These are phyloP conservation scores for Mycena filopes DNA, from an alignment of 768 basidiomycete species.

Conservation along the genomic window DNA sequence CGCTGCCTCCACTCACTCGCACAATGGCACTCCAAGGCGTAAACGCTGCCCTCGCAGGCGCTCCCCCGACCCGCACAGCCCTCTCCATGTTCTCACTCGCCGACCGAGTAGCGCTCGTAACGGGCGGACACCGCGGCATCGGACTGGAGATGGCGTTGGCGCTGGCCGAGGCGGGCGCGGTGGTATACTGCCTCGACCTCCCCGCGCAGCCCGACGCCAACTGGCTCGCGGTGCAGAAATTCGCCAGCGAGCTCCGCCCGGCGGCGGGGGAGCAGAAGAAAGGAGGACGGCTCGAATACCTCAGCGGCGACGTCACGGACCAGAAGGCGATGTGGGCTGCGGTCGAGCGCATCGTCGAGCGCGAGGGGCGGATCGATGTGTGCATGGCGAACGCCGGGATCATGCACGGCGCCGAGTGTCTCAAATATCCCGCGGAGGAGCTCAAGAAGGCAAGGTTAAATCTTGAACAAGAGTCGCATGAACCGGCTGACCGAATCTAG, in stretches of 20 bases:
- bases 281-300: conserved; percentile 61
- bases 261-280: conserved; percentile 8
- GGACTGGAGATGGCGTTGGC: conserved; percentile 88
- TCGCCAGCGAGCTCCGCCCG: conserved; percentile 55
- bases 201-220: conserved; percentile 57
- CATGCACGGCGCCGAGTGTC: conserved; percentile 68
- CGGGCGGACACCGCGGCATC: conserved; percentile 74
- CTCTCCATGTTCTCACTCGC: conserved; percentile 68
- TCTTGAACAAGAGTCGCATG: background rate
- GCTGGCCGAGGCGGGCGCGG: conserved; percentile 69
- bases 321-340: conserved; percentile 68
- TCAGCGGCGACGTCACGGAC: conserved; percentile 71
- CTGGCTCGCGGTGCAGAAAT: conserved; percentile 60
- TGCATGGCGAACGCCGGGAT: conserved; percentile 86
- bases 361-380: conserved; percentile 77
- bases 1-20: background rate
- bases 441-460: conserved; percentile 75
- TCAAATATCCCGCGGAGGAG: conserved; percentile 72
- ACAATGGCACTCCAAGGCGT: conserved; percentile 17
- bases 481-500: conserved; percentile 42
- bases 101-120: conserved; percentile 69
- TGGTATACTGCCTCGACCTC: conserved; percentile 73
- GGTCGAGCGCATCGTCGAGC: conserved; percentile 68
- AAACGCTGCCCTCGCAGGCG: conserved; percentile 14
- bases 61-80: conserved; percentile 56